Conservation (phyloP, 2,329 filamentous ascomycete genomes). For the Fusarium solani-melongenae region DNA sequence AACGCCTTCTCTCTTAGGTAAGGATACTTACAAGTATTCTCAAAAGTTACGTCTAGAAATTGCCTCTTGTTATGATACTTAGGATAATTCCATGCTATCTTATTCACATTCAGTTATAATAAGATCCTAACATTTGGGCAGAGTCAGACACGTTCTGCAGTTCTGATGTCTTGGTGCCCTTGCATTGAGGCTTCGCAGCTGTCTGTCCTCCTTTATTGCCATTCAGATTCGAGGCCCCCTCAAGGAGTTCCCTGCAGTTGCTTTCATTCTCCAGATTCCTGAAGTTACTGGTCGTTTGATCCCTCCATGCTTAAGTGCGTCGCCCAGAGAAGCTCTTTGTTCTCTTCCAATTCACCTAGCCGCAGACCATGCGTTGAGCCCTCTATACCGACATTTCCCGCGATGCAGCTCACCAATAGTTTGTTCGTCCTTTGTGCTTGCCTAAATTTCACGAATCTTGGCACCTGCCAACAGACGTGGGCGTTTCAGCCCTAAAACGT, state of each 20-base stretch:
- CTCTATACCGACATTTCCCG: background rate
- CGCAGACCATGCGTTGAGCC: background rate
- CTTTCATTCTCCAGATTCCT: background rate
- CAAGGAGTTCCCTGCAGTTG: background rate
- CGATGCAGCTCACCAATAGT: background rate
- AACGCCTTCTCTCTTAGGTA: background rate
- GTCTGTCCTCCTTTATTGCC: background rate
- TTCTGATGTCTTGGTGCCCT: background rate
- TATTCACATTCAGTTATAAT: background rate
- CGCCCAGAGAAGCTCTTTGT: background rate
- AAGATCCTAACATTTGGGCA: background rate
- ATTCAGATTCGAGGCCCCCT: background rate
- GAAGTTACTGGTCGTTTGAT: background rate
- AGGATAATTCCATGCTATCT: background rate
- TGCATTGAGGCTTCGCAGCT: background rate
- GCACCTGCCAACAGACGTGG: background rate
- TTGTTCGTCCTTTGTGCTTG: background rate
- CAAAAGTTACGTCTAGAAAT: background rate
- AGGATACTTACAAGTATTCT: background rate
- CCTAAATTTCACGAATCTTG: background rate
- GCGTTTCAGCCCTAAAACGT: background rate
- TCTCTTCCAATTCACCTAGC: background rate
- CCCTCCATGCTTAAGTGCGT: background rate
- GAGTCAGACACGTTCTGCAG: background rate
- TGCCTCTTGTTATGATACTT: background rate